These are phyloP conservation scores for Phytopythium oedochilum DNA, from an alignment of 352 stramenopile species.

Conservation along the genomic window DNA sequence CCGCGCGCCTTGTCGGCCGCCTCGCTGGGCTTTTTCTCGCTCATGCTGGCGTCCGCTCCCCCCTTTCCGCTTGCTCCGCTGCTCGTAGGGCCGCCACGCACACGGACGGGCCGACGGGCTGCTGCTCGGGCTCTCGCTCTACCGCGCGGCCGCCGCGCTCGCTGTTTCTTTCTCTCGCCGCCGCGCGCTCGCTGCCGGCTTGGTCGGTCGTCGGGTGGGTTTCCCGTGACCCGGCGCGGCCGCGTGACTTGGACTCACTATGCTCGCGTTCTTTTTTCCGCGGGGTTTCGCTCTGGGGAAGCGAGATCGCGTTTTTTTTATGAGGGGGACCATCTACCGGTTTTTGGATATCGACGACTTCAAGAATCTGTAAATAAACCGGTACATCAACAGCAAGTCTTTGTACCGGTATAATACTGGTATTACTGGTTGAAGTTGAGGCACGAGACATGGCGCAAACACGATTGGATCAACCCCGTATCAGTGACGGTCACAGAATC, in stretches of 20 bases:
- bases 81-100: background rate
- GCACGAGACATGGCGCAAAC: background rate
- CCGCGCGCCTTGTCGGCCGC: constrained; percentile 11
- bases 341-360: background rate
- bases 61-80: background rate
- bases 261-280: background rate
- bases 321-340: background rate
- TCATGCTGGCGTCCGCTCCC: constrained; percentile 11
- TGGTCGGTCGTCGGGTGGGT: background rate
- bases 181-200: background rate
- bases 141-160: background rate
- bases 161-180: constrained; percentile 1
- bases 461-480: background rate
- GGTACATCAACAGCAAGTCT: background rate
- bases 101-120: background rate
- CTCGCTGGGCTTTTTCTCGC: constrained; percentile 15
- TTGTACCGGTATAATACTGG: background rate
- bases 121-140: background rate
- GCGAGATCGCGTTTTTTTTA: background rate
- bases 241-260: background rate
- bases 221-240: background rate
- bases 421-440: background rate
- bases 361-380: background rate
- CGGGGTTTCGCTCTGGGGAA: background rate
- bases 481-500: background rate